Conservation (phyloP, 2,329 filamentous ascomycete species). For the Ophiostoma ulmi region DNA sequence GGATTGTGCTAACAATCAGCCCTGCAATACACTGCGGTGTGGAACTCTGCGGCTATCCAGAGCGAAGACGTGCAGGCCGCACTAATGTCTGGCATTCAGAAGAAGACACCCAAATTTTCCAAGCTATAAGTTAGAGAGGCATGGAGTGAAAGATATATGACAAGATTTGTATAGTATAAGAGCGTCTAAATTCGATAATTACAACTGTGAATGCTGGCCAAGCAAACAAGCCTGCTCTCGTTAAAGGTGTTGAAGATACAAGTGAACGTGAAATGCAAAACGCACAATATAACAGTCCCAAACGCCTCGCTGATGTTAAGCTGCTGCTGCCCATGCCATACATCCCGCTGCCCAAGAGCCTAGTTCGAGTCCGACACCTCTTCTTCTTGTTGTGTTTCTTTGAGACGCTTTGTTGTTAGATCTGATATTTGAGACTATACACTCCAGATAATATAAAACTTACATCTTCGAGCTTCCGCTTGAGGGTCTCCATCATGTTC, state of each 20-base stretch:
- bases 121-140: constrained; percentile 58
- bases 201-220: neutral
- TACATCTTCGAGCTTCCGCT: constrained; percentile 64
- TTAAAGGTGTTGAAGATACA: neutral
- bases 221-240: neutral
- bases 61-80: constrained; percentile 70
- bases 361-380: constrained; percentile 30
- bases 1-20: constrained; percentile 38
- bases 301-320: constrained; percentile 1
- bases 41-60: constrained; percentile 82
- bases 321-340: neutral
- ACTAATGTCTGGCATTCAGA: constrained; percentile 69
- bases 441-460: constrained; percentile 27
- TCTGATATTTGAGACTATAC: neutral
- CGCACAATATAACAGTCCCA: neutral
- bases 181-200: neutral
- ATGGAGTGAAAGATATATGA: neutral
- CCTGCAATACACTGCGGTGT: constrained; percentile 76
- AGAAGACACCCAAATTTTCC: constrained; percentile 73
- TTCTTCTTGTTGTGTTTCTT: constrained; percentile 35
- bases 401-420: constrained; percentile 29
- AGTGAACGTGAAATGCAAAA: neutral
- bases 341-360: neutral
- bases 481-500: constrained; percentile 63
- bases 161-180: neutral